Percentiles rank a stretch among this genome's conserved stretches.
phyloP scores from a whole-genome alignment of 2,329 filamentous ascomycete species.

The Aspergillus sp. region DNA sequence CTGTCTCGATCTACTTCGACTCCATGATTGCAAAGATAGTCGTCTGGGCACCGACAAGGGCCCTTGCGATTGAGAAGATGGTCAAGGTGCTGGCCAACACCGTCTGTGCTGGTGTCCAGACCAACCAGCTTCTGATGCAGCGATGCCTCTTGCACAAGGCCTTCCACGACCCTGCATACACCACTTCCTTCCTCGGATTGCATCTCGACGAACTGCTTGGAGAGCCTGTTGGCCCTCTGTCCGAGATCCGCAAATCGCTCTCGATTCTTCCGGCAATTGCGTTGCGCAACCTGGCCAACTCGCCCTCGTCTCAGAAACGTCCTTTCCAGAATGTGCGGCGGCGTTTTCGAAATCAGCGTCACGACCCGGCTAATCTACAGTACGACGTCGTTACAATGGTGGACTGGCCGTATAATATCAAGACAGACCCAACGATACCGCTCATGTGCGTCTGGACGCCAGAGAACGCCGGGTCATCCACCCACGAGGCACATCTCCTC shows the following conservation, averaged over 20 bases:
- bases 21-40: conserved; percentile 9
- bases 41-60: background rate
- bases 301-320: background rate
- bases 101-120: background rate
- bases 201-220: conserved; percentile 27
- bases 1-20: background rate
- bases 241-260: background rate
- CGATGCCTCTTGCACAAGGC: conserved; percentile 22
- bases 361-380: conserved; percentile 34
- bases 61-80: background rate
- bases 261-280: background rate
- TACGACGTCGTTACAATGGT: conserved; percentile 25
- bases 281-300: background rate
- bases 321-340: conserved; percentile 24
- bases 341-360: conserved; percentile 35
- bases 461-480: background rate
- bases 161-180: conserved; percentile 49
- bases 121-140: conserved; percentile 27
- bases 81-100: background rate
- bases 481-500: background rate
- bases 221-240: background rate
- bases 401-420: conserved; percentile 5
- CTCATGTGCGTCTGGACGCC: conserved; percentile 22
- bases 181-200: conserved; percentile 30
- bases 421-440: background rate